phyloP scores from a whole-genome alignment of 768 basidiomycete species.

The Leccinum barrowsii region DNA sequence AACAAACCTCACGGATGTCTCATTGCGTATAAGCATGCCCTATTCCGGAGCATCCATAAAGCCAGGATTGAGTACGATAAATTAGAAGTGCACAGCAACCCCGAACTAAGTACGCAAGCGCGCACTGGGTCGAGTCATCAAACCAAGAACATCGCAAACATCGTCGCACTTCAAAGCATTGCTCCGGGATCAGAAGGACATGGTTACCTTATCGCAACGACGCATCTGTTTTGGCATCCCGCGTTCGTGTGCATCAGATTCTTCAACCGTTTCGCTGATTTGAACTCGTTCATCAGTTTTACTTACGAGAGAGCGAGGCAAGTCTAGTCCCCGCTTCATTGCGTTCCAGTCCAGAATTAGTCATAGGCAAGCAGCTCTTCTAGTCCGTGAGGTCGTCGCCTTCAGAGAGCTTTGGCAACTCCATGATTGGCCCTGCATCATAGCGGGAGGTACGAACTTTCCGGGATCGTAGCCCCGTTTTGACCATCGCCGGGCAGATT shows the following conservation, averaged over 20 bases:
- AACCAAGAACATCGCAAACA: constrained; percentile 77
- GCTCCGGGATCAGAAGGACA: constrained; percentile 29
- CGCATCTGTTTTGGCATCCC: constrained; percentile 96
- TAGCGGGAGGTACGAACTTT: constrained; percentile 70
- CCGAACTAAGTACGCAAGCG: constrained; percentile 26
- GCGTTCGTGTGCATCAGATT: constrained; percentile 42
- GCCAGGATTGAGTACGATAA: constrained; percentile 68
- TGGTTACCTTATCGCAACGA: constrained; percentile 79
- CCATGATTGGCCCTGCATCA: constrained; percentile 69
- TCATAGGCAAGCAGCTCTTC: constrained; percentile 70
- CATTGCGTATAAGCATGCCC: constrained; percentile 60
- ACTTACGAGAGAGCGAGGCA: constrained; percentile 82
- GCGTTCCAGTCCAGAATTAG: not conserved
- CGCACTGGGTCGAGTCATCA: constrained; percentile 57
- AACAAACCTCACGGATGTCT: constrained; percentile 85
- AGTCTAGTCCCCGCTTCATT: constrained; percentile 19
- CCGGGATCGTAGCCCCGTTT: not conserved
- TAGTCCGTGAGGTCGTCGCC: constrained; percentile 58
- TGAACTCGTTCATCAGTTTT: constrained; percentile 25
- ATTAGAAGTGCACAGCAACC: constrained; percentile 45
- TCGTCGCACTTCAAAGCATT: constrained; percentile 60
- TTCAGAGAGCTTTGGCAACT: constrained; percentile 49
- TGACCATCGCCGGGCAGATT: constrained; percentile 49
- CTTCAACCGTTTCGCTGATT: not conserved
- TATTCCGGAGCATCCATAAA: constrained; percentile 46